Evolutionary conservation across 108 stramenopile genomes (phyloP).

Genomic region (Pseudonitzschia multistriata): DNA sequence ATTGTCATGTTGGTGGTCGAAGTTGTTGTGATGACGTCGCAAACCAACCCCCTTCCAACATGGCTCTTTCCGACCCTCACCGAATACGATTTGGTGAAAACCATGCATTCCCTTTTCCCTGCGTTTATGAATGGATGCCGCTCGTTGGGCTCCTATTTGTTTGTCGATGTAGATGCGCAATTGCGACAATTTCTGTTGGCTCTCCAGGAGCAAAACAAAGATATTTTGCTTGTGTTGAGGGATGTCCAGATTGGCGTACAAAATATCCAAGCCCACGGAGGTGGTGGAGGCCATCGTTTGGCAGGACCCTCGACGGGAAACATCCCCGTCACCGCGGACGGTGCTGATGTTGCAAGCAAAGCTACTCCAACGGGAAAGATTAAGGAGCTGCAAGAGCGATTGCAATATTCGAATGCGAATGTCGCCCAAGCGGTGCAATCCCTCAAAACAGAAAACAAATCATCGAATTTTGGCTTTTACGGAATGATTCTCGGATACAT

Average conservation of each 20-base stretch:
- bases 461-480: constrained; percentile 82
- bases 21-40: constrained; percentile 86
- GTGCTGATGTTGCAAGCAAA: constrained; percentile 15
- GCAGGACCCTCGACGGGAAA: constrained; percentile 15
- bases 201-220: constrained; percentile 92
- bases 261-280: constrained; percentile 65
- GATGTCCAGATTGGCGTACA: constrained; percentile 92
- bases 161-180: constrained; percentile 93
- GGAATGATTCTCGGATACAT: constrained; percentile 90
- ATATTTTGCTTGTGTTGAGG: constrained; percentile 89
- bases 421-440: constrained; percentile 80
- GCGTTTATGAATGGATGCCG: constrained; percentile 99
- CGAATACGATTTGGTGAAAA: constrained; percentile 87
- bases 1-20: constrained; percentile 92
- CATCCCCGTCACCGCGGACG: constrained; percentile 42
- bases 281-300: constrained; percentile 44
- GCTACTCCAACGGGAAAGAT: constrained; percentile 86
- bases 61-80: constrained; percentile 90
- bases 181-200: constrained; percentile 82
- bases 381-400: constrained; percentile 78
- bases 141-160: constrained; percentile 87
- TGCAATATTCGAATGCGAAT: constrained; percentile 72
- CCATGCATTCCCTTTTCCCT: constrained; percentile 93
- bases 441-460: constrained; percentile 60
- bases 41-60: constrained; percentile 81